These are phyloP conservation scores for Fonsecaea monophora DNA, from an alignment of 2,329 filamentous ascomycete species.

Conservation along the genomic window DNA sequence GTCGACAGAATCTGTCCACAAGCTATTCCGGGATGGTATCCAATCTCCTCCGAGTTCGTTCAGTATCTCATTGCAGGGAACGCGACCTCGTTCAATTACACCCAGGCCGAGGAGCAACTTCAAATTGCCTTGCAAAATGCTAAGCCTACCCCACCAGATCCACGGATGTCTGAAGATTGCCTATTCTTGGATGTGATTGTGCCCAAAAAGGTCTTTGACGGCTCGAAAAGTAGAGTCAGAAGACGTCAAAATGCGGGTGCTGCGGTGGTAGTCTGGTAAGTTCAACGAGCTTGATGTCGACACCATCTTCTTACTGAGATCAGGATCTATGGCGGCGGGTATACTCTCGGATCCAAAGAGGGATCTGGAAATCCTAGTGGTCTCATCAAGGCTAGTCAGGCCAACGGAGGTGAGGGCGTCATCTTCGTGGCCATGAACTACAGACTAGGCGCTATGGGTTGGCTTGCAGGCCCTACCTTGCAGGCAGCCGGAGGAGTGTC, in stretches of 20 bases:
- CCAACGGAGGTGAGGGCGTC: constrained; percentile 48
- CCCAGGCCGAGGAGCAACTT: constrained; percentile 37
- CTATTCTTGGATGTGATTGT: constrained; percentile 49
- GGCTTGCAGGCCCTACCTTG: constrained; percentile 54
- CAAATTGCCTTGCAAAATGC: constrained; percentile 31
- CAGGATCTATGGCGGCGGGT: constrained; percentile 60
- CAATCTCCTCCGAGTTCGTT: constrained; percentile 46
- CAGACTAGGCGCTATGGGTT: constrained; percentile 58
- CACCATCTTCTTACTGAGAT: not conserved
- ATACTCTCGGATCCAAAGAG: constrained; percentile 50
- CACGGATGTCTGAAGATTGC: constrained; percentile 47
- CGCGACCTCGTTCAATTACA: constrained; percentile 42
- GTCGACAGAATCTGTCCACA: constrained; percentile 55
- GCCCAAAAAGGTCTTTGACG: constrained; percentile 45
- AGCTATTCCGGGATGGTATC: constrained; percentile 54
- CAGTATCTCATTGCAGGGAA: constrained; percentile 41
- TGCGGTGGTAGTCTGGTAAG: constrained; percentile 48
- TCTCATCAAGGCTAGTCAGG: constrained; percentile 52
- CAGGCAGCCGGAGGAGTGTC: constrained; percentile 51
- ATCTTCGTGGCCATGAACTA: constrained; percentile 60
- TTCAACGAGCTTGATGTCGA: constrained; percentile 30
- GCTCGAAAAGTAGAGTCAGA: constrained; percentile 45
- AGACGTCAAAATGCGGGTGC: constrained; percentile 44
- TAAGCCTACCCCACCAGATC: constrained; percentile 46
- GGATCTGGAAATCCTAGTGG: constrained; percentile 47